Evolutionary conservation across 345 rosid genomes (phyloP).

Genomic region (Barbarea vulgaris): DNA sequence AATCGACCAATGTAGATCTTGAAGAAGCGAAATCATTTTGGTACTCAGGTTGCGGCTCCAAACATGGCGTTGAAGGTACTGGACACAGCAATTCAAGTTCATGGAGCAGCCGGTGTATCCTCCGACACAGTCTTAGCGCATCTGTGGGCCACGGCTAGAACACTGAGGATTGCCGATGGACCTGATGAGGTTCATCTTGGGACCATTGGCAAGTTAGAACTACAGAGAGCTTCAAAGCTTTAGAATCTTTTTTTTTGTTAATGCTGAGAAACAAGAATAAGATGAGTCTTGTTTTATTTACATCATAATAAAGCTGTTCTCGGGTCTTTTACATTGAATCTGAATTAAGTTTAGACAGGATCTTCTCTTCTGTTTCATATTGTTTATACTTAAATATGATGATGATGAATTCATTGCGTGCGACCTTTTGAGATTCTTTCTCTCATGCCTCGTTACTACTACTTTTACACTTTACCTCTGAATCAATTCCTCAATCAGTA

Average conservation of each 20-base stretch:
- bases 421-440: background rate
- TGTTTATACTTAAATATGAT: conserved; percentile 3
- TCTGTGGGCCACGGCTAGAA: conserved; percentile 89
- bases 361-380: conserved; percentile 15
- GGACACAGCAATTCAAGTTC: conserved; percentile 91
- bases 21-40: conserved; percentile 1
- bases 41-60: conserved; percentile 87
- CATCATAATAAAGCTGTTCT: conserved; percentile 12
- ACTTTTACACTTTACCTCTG: background rate
- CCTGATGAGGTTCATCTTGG: conserved; percentile 97
- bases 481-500: background rate
- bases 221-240: conserved; percentile 73
- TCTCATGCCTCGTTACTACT: background rate
- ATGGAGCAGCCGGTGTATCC: conserved; percentile 82
- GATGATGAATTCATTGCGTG: conserved; percentile 12
- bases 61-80: conserved; percentile 89
- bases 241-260: conserved; percentile 32
- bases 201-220: conserved; percentile 80
- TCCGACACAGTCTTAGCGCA: conserved; percentile 82
- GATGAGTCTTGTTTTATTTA: background rate
- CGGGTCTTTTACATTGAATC: background rate
- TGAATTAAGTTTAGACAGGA: background rate
- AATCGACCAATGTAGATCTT: background rate
- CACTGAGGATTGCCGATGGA: conserved; percentile 83
- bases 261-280: background rate